Evolutionary conservation across 2,329 filamentous ascomycete genomes (phyloP), one percentile per base, ranked within the genome.

Genomic region (Hymenoscyphus repandus): DNA sequence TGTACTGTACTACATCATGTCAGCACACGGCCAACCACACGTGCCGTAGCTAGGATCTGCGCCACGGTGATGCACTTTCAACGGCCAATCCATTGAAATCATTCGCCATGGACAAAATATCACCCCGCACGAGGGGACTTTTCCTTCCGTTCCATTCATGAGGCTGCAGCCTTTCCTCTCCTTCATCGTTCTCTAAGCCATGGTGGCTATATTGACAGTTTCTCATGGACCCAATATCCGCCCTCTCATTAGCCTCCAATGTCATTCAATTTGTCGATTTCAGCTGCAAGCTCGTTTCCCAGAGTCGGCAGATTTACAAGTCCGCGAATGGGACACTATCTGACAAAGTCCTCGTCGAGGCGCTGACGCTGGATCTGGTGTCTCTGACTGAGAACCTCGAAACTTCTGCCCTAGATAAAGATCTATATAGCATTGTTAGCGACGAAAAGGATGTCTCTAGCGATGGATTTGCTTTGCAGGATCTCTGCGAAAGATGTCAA

Each of bases 181-280:
- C 22, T 4, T 7, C 22, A 27, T 27, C 22, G 4, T 27, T 37
- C 32, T 34, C 32, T 13, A 37, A 4, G 34, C 22, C 22, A 37
- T 37, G 10, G 4, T 17, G 15, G 12, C 15, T 37, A 9, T 13
- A 13, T 37, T 5, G 12, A 37, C 10, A 4, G 13, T 5, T 11
- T 18, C 20, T 30, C 30, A 41, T 22, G 47, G 56, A 58, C 30
- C 51, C 56, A 5, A 33, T 58, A 12, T 45, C 56, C n/a, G 52
- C 54, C 17, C 31, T 56, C 6, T 51, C 47, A 17, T 18, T 58
- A 2, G 52, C 53, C 6, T 42, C 43, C 12, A 51, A 33, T 17
- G 44, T 54, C 5, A 43, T 56, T 5, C 49, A 53, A 36, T 56
- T 58, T 32, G 49, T 56, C 5, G 54, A 58, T 36, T 58, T 56